Evolutionary conservation across 495 filamentous ascomycete genomes (phyloP), one percentile per base, ranked within the genome.

Genomic region (Podospora didyma): DNA sequence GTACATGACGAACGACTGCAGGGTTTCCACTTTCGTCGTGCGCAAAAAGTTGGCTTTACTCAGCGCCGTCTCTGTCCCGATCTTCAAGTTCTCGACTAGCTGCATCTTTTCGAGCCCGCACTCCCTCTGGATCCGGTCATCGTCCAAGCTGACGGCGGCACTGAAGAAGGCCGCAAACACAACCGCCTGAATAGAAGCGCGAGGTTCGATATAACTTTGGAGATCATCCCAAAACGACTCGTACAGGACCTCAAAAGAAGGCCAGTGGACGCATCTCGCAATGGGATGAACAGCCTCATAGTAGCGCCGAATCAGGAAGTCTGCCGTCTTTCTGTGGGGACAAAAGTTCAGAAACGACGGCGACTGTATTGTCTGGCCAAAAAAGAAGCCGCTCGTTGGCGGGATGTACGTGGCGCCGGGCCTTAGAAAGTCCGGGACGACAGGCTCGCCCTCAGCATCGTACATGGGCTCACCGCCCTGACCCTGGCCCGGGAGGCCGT

Each of bases 1-100:
- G 54, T 88, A 90, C 75, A 88, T 85, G 21, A 89, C 82, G 62
- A 89, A 86, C 5, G 83, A 86, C 64, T 91, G 88, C 46, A 91
- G 66, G 0, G 85, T 88, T 71, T 89, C 85, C 10, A 87, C 68
- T 56, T 82, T 85, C 3, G 85, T 87, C 14, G 86, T 89, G 12
- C 85, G 75, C 49, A 90, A 64, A 54, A 90, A 88, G 63, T 84
- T 82, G 4, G 87, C 86, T 58, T 82, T 81, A 53, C 75, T 74
- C 21, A 91, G 73, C 22, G 85, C 80, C 2, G 75, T 75, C 72
- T 90, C 88, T 5, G 83, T 80, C 0, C 79, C 85, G 39, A 83
- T 66, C 61, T 82, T 85, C 57, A 89, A 81, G 47, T 77, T 79
- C 21, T 82, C 74, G 7, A 87, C 70, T 62, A 86, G 71, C 17